These are phyloP conservation scores for Lunasporangiospora selenospora DNA, from an alignment of 192 early-diverging fungal species.

Conservation along the genomic window DNA sequence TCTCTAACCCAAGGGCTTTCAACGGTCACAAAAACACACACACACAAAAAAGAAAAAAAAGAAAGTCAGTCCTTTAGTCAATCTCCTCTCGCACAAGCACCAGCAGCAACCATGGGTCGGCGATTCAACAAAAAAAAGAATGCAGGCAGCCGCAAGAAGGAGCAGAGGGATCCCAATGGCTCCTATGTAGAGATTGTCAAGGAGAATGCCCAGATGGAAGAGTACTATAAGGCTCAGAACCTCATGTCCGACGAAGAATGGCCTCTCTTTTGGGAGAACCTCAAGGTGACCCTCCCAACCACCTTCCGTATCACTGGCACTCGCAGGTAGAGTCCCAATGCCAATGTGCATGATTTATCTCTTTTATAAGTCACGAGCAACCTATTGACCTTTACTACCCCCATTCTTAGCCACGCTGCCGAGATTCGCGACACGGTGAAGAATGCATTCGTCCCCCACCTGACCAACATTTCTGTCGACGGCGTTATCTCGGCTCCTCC, in stretches of 20 bases:
- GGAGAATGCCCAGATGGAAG: constrained; percentile 69
- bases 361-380: background rate
- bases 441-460: constrained; percentile 54
- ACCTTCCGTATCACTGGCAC: constrained; percentile 96
- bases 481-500: constrained; percentile 80
- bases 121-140: constrained; percentile 33
- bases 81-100: background rate
- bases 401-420: constrained; percentile 57
- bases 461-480: constrained; percentile 67
- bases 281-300: constrained; percentile 82
- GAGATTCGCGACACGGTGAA: constrained; percentile 79
- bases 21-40: no score
- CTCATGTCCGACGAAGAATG: constrained; percentile 88
- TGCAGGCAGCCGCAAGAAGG: constrained; percentile 35
- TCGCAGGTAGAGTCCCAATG: constrained; percentile 57
- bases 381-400: background rate
- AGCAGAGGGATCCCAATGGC: constrained; percentile 40
- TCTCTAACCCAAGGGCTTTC: no score
- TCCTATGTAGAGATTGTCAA: constrained; percentile 51
- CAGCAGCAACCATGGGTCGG: constrained; percentile 24
- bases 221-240: constrained; percentile 80
- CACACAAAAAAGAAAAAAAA: no score
- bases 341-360: background rate
- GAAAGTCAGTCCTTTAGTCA: no score
- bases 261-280: constrained; percentile 69